Base-by-base conservation (phyloP, 2,329 filamentous ascomycete genomes). In the Pseudocercospora fuligena region DNA sequence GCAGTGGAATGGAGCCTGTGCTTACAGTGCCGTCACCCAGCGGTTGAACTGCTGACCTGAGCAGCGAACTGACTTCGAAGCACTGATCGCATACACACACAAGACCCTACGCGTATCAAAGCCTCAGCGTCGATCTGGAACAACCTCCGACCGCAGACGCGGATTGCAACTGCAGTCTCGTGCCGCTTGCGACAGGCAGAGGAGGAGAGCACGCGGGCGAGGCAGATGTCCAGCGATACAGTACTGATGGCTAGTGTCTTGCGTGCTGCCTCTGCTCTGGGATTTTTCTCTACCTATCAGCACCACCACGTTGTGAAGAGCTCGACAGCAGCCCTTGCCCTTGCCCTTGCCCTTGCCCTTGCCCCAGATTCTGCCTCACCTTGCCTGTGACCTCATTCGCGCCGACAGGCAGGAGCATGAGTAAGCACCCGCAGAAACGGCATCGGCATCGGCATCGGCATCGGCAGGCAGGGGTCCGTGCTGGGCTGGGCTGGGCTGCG, bases 321-420 rank as follows among this genome's bases (percentile, higher is more conserved):
- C 47, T 51, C 40, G 47, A 14, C 47, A 27, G 21, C 1, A 7
- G 36, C 36, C 36, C 36, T 40, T 40, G 36, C 14, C 36, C 36
- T n/a, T n/a, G n/a, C n/a, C n/a, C n/a, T n/a, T n/a, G n/a, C n/a
- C n/a, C n/a, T n/a, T n/a, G 36, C 36, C 36, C 36, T 40, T 40
- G 36, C 14, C 36, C 36, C 36, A 40, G 36, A 40, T 40, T 40
- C 36, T 40, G 36, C 36, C 36, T 40, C 16, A n/a, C 36, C 36
- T n/a, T 40, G 47, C 62, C 58, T 60, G 54, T 64, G 62, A 54
- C 47, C 60, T 62, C 31, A 56, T 51, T 25, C 23, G 47, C 23
- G n/a, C 23, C 36, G 5, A 7, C 46, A 49, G 25, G 51, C 51
- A 54, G 23, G 51, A 29, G 19, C 16, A 51, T 51, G 19, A 21